Evolutionary conservation across 106 monocot genomes (phyloP), one percentile per base, ranked within the genome.

Genomic region (Allium sativum): DNA sequence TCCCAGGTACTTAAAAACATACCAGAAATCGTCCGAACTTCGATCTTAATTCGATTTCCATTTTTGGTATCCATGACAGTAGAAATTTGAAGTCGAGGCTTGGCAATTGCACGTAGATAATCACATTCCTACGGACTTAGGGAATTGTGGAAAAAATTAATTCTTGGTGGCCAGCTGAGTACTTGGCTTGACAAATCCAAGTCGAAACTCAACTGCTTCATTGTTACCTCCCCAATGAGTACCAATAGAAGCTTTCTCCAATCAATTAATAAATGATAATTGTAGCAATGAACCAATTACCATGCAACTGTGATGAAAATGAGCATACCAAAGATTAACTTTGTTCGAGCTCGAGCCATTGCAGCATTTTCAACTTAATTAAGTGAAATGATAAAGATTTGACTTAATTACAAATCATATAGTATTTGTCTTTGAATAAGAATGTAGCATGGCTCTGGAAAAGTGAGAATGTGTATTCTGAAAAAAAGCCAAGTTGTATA

Each of bases 1-100:
- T 93, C 82, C n/a, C 73, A 68, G 19, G 73, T 68, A 76, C 42
- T 82, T 60, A 93, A 70, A 71, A 85, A 93, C 93, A 93, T 93
- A n/a, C 93, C 93, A 72, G 85, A 85, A 72, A 88, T 93, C 66
- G 93, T 93, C 40, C 93, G 84, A 69, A 89, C 89, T 72, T 85
- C 56, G 61, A 88, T 93, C 65, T 89, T 84, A 40, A 93, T 59
- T 65, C 89, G 18, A 67, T 85, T 93, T 45, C 93, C 93, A 65
- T 89, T 89, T 76, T 85, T 83, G 15, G 66, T 52, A 70, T 93
- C 88, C 17, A 93, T 82, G 18, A 93, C 93, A 17, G 89, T 85
- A n/a, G 93, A 93, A 63, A 76, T 53, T 44, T 77, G 65, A 67
- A 93, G 93, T 53, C 85, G 82, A 19, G 88, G 93, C 57, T 66